A percentile compares a stretch with the other conserved stretches of the same genome.
These are phyloP conservation scores for Phyllosticta citribraziliensis DNA, from an alignment of 2,329 filamentous ascomycete genomes.

Conservation along the genomic window DNA sequence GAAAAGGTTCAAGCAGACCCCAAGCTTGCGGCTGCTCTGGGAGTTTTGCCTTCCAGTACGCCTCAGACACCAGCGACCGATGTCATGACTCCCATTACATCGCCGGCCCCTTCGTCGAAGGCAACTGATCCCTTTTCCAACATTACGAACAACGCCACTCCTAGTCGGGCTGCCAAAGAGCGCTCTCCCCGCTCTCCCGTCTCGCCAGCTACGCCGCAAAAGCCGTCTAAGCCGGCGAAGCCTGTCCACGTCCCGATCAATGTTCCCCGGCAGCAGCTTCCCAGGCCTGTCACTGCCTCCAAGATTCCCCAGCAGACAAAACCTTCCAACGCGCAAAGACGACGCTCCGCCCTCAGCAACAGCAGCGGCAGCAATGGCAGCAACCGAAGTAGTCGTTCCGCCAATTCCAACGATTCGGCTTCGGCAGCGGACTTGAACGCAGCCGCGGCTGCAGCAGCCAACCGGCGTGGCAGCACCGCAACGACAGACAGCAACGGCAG, in stretches of 20 bases:
- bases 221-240: background rate
- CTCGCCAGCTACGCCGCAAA: background rate
- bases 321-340: slow-evolving; percentile 64
- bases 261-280: background rate
- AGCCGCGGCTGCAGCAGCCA: background rate
- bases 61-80: background rate
- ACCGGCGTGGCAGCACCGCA: background rate
- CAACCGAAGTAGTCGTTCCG: background rate
- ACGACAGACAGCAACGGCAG: background rate
- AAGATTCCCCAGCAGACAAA: slow-evolving; percentile 36
- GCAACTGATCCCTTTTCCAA: slow-evolving; percentile 18
- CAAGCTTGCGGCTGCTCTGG: slow-evolving; percentile 46
- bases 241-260: background rate
- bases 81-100: background rate
- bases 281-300: background rate
- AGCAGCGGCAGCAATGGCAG: slow-evolving; percentile 9
- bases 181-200: background rate
- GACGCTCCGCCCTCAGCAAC: slow-evolving; percentile 25
- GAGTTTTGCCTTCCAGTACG: slow-evolving; percentile 23
- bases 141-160: slow-evolving; percentile 2
- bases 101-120: slow-evolving; percentile 14
- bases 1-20: slow-evolving; percentile 61
- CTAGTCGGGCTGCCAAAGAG: background rate
- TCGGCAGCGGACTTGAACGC: background rate
- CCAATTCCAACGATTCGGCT: slow-evolving; percentile 24